These are phyloP conservation scores for Xylaria sp. DNA, from an alignment of 2,329 filamentous ascomycete species.

Conservation along the genomic window DNA sequence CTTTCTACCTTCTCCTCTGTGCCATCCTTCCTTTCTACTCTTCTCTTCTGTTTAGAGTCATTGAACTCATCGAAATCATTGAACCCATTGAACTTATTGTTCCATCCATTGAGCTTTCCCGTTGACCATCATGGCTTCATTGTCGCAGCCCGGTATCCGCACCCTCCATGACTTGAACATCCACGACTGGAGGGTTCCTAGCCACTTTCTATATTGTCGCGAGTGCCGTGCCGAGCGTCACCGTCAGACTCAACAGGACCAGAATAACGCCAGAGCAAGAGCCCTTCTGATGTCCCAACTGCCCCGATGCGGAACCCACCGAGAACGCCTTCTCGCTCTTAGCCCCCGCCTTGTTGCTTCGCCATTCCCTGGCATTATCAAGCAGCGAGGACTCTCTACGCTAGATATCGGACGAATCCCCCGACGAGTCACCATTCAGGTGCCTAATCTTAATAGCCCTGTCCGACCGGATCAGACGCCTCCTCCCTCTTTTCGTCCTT, in stretches of 20 bases:
- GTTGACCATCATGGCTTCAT: constrained; percentile 32
- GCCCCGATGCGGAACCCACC: no score
- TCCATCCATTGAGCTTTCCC: constrained; percentile 11
- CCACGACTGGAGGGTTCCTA: constrained; percentile 27
- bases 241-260: background rate
- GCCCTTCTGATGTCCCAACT: background rate
- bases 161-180: no score
- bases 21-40: background rate
- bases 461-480: background rate
- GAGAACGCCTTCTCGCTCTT: constrained; percentile 5
- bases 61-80: background rate
- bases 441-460: constrained; percentile 2
- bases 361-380: background rate
- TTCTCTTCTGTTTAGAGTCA: background rate
- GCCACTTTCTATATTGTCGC: constrained; percentile 22
- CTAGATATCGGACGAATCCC: background rate
- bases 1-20: no score
- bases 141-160: background rate
- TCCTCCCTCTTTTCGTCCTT: background rate
- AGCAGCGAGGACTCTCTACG: background rate
- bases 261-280: background rate
- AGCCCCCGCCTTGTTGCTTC: background rate
- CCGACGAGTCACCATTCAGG: constrained; percentile 26
- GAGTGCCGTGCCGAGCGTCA: constrained; percentile 16
- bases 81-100: background rate